A percentile compares a stretch with the other conserved stretches of the same genome.
phyloP scores from a whole-genome alignment of 345 rosid genomes.

The Pseudoturritis turrita region DNA sequence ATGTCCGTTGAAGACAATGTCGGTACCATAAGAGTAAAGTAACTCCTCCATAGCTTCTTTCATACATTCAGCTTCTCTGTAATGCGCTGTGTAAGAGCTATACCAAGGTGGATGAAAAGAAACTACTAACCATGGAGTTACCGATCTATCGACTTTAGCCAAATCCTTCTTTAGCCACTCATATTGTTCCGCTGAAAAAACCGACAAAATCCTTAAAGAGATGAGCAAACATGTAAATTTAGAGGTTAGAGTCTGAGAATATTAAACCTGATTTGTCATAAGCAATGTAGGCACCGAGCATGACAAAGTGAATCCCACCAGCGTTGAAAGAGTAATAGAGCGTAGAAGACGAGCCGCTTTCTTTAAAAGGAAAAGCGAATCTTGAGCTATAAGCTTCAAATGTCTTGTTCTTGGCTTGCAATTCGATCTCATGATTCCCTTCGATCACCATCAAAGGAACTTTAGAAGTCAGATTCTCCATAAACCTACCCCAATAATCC shows the following conservation, averaged over 20 bases:
- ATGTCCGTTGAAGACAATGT: constrained; percentile 83
- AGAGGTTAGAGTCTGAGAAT: background rate
- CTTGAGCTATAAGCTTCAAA: constrained; percentile 80
- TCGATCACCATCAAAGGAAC: constrained; percentile 83
- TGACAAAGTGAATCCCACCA: constrained; percentile 87
- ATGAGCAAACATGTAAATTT: background rate
- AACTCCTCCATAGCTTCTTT: constrained; percentile 79
- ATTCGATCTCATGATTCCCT: constrained; percentile 88
- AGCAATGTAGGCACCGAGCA: constrained; percentile 72
- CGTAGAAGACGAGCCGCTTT: constrained; percentile 66
- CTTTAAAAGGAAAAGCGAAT: constrained; percentile 75
- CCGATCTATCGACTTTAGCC: constrained; percentile 47
- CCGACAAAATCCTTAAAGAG: background rate
- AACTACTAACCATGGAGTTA: constrained; percentile 87
- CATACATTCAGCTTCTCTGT: constrained; percentile 96
- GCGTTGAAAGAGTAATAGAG: constrained; percentile 86
- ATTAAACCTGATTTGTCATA: constrained; percentile 55
- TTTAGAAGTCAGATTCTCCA: constrained; percentile 65
- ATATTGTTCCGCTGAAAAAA: constrained; percentile 65
- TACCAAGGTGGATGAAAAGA: constrained; percentile 95
- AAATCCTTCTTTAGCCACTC: constrained; percentile 78
- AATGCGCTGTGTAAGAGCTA: constrained; percentile 70
- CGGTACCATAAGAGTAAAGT: constrained; percentile 58
- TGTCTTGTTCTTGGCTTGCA: constrained; percentile 56
- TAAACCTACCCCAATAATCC: constrained; percentile 94